Conservation (phyloP, 2,329 filamentous ascomycete species). For the Alternaria arbusti region DNA sequence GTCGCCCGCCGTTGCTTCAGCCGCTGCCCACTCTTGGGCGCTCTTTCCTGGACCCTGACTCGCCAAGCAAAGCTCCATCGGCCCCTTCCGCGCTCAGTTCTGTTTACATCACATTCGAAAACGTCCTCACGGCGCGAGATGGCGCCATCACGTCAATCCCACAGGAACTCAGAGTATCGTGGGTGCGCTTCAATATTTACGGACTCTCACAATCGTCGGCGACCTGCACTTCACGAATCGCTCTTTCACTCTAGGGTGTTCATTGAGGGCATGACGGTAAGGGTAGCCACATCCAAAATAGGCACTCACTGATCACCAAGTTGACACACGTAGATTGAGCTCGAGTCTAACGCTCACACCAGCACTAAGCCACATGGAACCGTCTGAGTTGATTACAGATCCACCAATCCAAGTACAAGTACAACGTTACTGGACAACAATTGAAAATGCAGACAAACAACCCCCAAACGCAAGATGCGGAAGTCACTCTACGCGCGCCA, state of each 20-base stretch:
- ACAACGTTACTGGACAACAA: slow-evolving; percentile 11
- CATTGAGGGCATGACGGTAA: background rate
- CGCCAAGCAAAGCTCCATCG: background rate
- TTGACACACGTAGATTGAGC: background rate
- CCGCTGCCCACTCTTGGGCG: background rate
- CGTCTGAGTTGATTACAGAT: background rate
- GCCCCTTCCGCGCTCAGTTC: background rate
- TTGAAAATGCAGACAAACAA: slow-evolving; percentile 29
- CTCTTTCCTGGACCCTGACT: background rate
- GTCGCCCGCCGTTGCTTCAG: background rate
- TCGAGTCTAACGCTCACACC: background rate
- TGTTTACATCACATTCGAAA: background rate
- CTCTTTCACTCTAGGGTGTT: background rate
- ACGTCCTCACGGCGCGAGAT: background rate
- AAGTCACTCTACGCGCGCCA: slow-evolving; percentile 9
- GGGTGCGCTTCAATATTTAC: background rate
- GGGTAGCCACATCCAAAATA: background rate
- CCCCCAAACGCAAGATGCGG: slow-evolving; percentile 23
- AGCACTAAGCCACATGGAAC: background rate
- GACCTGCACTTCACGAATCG: background rate
- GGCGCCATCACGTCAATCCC: background rate
- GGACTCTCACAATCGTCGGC: background rate
- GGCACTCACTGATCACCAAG: background rate
- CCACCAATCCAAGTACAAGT: slow-evolving; percentile 2
- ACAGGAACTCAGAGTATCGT: background rate